Evolutionary conservation across 2,329 filamentous ascomycete species (phyloP), one percentile per base, ranked within the genome.

Genomic region (Blumeriella jaapii): DNA sequence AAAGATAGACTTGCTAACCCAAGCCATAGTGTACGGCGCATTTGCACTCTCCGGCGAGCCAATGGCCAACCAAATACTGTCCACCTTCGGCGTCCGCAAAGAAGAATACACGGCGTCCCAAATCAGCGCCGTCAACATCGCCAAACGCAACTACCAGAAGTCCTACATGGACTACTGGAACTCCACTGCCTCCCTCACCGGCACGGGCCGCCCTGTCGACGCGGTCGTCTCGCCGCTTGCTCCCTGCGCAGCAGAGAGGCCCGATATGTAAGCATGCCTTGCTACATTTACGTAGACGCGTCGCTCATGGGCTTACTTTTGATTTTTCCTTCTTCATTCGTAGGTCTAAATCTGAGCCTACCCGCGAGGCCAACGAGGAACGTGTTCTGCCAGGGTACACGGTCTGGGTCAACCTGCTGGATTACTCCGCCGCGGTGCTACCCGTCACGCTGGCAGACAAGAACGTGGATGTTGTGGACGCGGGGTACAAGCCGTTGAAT

Each of bases 341-440:
- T 17, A 45, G 43, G 38, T 10, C 31, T 29, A 38, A 36, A 36
- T 38, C 40, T 39, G 34, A 38, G 4, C 35, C 14, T 14, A 36
- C 27, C 12, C 34, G n/a, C n/a, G n/a, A 36, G n/a, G 10, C 28
- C 6, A 45, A 42, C 27, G 27, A 36, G 40, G 45, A 47, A 31
- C 36, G 44, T 16, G 13, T 46, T 2, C 38, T 46, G 34, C 42
- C 39, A 46, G 44, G 40, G 11, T 35, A 44, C 9, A 32, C 31
- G 4, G 26, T 36, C 4, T 48, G 45, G 43, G 44, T 48, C 14
- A 45, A 78, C 44, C 55, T 77, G 7, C 57, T 78, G 0, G 74
- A 80, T 48, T 79, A 78, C 45, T 61, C 70, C 0, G 66, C 72
- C 0, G 53, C 74, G 4, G 64, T 69, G 0, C 55, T 79, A 10